Evolutionary conservation across 768 basidiomycete genomes (phyloP).

Genomic region (Phaeolepiota aurea): DNA sequence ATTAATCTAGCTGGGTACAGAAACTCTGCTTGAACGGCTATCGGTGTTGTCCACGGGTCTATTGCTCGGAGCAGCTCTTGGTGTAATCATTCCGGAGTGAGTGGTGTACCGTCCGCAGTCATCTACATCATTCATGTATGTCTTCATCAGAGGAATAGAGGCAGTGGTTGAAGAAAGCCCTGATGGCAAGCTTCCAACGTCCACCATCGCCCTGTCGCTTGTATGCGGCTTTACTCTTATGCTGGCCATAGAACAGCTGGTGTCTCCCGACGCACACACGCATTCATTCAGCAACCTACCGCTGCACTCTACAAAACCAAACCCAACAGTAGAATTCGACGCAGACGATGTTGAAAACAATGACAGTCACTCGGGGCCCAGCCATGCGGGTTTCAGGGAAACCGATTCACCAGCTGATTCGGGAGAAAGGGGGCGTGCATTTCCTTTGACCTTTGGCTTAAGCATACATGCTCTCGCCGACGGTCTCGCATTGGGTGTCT

Average conservation of each 20-base stretch:
- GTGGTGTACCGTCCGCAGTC: constrained; percentile 18
- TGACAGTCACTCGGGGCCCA: constrained; percentile 31
- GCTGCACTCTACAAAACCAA: constrained; percentile 6
- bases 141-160: constrained; percentile 61
- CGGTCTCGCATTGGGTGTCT: constrained; percentile 86
- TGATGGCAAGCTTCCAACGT: constrained; percentile 32
- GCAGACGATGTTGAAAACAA: constrained; percentile 55
- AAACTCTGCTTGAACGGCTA: constrained; percentile 25
- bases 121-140: background rate
- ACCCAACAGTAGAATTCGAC: constrained; percentile 40
- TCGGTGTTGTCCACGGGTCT: constrained; percentile 70
- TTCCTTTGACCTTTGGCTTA: constrained; percentile 78
- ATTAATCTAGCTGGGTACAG: constrained; percentile 21
- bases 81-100: constrained; percentile 91
- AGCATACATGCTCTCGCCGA: constrained; percentile 87
- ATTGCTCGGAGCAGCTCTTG: constrained; percentile 82
- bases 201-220: constrained; percentile 53
- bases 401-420: constrained; percentile 6
- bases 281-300: constrained; percentile 11
- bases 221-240: constrained; percentile 55
- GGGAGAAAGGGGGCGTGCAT: constrained; percentile 31
- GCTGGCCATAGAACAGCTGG: constrained; percentile 61
- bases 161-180: constrained; percentile 31
- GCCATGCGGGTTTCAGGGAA: constrained; percentile 8
- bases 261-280: constrained; percentile 41